These are phyloP conservation scores for Rhipidocladum racemiflorum DNA, from an alignment of 176 grass and related monocot species.

Conservation along the genomic window DNA sequence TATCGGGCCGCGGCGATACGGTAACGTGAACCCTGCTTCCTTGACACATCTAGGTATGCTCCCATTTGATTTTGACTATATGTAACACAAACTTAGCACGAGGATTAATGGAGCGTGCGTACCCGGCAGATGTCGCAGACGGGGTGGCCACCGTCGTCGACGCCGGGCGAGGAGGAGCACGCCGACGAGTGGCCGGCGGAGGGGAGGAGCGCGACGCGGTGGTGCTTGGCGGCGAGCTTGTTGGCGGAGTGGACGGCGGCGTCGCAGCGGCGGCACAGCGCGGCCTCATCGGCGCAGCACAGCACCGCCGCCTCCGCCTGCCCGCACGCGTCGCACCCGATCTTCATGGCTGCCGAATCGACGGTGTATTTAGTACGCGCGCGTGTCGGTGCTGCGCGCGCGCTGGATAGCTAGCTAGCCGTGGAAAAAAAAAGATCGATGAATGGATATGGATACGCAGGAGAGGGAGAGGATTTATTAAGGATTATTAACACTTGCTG, in stretches of 20 bases:
- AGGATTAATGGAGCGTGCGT: neutral
- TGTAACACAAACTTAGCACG: neutral
- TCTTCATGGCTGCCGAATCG: constrained; percentile 57
- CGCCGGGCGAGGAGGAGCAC: neutral
- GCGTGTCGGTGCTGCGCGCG: neutral
- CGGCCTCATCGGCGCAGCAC: constrained; percentile 81
- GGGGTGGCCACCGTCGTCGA: neutral
- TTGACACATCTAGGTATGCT: too few species aligned
- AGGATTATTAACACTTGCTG: too few species aligned
- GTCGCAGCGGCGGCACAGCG: constrained; percentile 69
- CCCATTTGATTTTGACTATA: neutral
- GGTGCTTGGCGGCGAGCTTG: constrained; percentile 79
- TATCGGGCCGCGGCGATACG: too few species aligned
- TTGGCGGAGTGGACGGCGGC: constrained; percentile 76
- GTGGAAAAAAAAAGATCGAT: neutral
- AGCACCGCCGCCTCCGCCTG: constrained; percentile 65
- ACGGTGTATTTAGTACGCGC: too few species aligned
- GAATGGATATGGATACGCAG: too few species aligned
- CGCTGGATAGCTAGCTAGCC: neutral
- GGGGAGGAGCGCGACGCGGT: constrained; percentile 61
- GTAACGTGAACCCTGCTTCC: too few species aligned
- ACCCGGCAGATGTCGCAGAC: constrained; percentile 84
- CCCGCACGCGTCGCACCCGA: constrained; percentile 74
- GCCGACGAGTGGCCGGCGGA: neutral
- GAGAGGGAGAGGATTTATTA: too few species aligned